Conservation (phyloP, 345 rosid species). For the Citrus unshiu region DNA sequence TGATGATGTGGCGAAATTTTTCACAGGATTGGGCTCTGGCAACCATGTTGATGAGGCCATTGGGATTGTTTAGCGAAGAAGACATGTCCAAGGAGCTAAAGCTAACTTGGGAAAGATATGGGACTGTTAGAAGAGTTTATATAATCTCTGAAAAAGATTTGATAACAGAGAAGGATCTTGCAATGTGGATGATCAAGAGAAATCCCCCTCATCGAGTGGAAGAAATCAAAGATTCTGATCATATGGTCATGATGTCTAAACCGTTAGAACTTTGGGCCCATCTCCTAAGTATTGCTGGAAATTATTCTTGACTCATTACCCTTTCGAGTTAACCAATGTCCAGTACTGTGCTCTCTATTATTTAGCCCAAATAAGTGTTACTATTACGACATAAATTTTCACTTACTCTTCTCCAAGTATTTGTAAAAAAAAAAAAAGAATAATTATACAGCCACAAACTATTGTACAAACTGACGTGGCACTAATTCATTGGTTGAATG, state of each 20-base stretch:
- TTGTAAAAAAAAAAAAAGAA: too few relatives aligned
- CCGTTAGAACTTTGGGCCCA: conserved; percentile 25
- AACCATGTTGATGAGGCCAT: conserved; percentile 37
- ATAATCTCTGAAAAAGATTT: conserved; percentile 36
- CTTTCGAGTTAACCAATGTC: too few relatives aligned
- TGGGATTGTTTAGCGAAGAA: conserved; percentile 29
- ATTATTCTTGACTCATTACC: not conserved
- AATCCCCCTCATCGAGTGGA: conserved; percentile 48
- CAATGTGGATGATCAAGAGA: conserved; percentile 37
- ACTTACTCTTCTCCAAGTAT: too few relatives aligned
- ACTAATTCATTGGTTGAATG: too few relatives aligned
- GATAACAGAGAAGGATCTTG: conserved; percentile 18
- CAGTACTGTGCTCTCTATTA: too few relatives aligned
- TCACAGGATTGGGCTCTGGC: conserved; percentile 50
- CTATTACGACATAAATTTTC: too few relatives aligned
- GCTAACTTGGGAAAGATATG: conserved; percentile 36
- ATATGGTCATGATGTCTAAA: conserved; percentile 52
- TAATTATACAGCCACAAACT: too few relatives aligned
- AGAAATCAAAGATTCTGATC: conserved; percentile 45
- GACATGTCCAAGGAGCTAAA: conserved; percentile 33
- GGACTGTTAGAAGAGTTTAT: conserved; percentile 43
- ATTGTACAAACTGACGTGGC: too few relatives aligned
- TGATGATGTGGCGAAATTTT: not conserved
- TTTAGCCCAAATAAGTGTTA: too few relatives aligned
- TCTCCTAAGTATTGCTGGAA: conserved; percentile 27